Evolutionary conservation across 139 green algal species (phyloP), one percentile per base, ranked within the genome.

Genomic region (Closterium sp.): DNA sequence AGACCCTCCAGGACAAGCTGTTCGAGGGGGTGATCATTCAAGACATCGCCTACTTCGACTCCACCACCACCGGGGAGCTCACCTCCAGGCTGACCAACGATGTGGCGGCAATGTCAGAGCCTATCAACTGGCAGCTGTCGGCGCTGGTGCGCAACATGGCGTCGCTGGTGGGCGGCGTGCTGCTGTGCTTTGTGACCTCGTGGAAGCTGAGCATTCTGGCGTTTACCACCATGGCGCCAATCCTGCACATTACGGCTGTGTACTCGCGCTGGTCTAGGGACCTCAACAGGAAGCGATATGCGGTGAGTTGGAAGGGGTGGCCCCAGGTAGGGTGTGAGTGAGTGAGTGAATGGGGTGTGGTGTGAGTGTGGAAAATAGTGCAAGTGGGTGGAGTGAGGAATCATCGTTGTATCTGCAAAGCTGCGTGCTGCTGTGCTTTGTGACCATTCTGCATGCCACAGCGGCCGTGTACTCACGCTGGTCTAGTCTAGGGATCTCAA

Each of bases 151-250:
- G 91, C 30, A 94, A 92, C 36, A 7, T 94, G 33, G 34, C 66
- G 19, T 35, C n/a, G 35, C 34, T 95, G 21, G 36, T 87, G 36
- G 94, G 94, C 88, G 94, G 94, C 32, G n/a, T 96, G 64, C 23
- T 92, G 10, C 85, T 95, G 76, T 95, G 91, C 81, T 96, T 96
- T 92, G 43, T 88, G 43, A 94, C 90, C 1, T 94, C 66, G 33
- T 96, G 94, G 94, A 94, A 95, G 87, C 93, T 96, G 16, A 91
- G 86, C 38, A 95, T 96, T 87, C 85, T 96, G 0, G 94, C 94
- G 9, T 96, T 96, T 84, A 95, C 94, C 30, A 95, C 94, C 33
- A 92, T 96, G 89, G 85, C 95, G 83, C 94, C 94, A 34, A 92
- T 95, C 81, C 93, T 93, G 81, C 91, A 95, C 88, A 89, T 96